Base-by-base conservation (phyloP, 352 stramenopile genomes). In the Globisporangium iwayamae region DNA sequence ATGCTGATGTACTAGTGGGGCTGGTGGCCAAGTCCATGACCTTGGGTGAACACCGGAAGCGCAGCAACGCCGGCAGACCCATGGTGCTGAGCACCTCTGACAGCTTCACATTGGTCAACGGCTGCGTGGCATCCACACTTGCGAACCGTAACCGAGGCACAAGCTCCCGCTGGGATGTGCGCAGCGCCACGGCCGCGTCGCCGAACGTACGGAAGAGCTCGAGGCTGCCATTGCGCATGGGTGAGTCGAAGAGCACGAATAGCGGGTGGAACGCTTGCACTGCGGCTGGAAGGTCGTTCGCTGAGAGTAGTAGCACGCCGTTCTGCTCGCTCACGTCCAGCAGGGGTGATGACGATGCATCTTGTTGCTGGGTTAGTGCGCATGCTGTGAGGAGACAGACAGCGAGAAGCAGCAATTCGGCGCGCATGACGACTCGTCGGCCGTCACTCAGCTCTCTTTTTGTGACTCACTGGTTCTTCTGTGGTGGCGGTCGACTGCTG, bases 231-330 rank as follows among this genome's bases (percentile, higher is more conserved):
- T 69, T 65, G 3, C 72, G 75, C 14, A 52, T 43, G 2, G 68
- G 56, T 16, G 68, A 71, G 53, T 83, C 75, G 16, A 83, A 69
- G n/a, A 83, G 70, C 67, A 83, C 62, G 63, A 83, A 70, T 20
- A 83, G 60, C 52, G 75, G 70, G 7, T 71, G 52, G 54, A 63
- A 80, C n/a, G 53, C 36, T 4, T 55, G n/a, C 0, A 65, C 56
- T 1, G 70, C 75, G 4, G 41, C 5, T 0, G 50, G 9, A 25
- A 83, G 71, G 5, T 55, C 65, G 20, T 2, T 25, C 10, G 76
- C 56, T 0, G 64, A 67, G n/a, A 83, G 65, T 46, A 77, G 47
- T 38, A 83, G 62, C 60, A 81, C 72, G 32, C 65, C 59, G 25
- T 59, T 68, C 18, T 73, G 54, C 34, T 75, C 65, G 0, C 65